Base-by-base conservation (phyloP, 1,284 basidiomycete species). In the Dichomitus squalens region DNA sequence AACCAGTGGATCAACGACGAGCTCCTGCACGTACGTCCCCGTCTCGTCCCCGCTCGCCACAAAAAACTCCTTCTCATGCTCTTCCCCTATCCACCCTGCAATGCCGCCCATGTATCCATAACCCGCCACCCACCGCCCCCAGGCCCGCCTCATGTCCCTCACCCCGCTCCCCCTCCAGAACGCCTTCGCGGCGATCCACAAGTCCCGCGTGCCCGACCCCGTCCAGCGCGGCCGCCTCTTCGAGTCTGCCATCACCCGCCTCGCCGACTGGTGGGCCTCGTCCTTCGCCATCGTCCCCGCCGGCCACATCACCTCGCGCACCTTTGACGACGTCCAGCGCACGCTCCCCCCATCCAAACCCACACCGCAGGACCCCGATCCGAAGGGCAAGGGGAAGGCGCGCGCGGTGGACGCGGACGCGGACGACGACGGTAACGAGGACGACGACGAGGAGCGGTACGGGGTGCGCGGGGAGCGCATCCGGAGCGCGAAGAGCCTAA, bases 1-100 rank as follows among this genome's bases (percentile, higher is more conserved):
- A 98, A 99, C 71, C 79, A 77, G 53, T 96, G 92, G 91, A 72
- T 95, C 18, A 95, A 94, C 60, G 92, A 98, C 68, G 75, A 76
- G 1, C 75, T 94, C 3, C 79, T 99, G 11, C 93, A 96, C 67
- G 95, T 93, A 55, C 66, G 81, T 63, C 63, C 75, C 14, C 66
- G 4, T 71, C 16, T 11, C 12, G n/a, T 73, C 40, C 27, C 33
- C 25, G 43, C 35, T 7, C 23, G 16, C 14, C 9, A 25, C 25
- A 6, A 11, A 31, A 11, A 31, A 6, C 11, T 5, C 51, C 34
- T 18, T 31, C 21, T 46, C 44, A 18, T 36, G n/a, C 38, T 7
- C 23, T 39, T 7, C 52, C 36, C 46, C 14, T 33, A 11, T 31
- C 31, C 31, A 33, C 12, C 31, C 31, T 12, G 31, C 31, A n/a